These are phyloP conservation scores for Termitomyces sp. DNA, from an alignment of 768 basidiomycete genomes.

Conservation along the genomic window DNA sequence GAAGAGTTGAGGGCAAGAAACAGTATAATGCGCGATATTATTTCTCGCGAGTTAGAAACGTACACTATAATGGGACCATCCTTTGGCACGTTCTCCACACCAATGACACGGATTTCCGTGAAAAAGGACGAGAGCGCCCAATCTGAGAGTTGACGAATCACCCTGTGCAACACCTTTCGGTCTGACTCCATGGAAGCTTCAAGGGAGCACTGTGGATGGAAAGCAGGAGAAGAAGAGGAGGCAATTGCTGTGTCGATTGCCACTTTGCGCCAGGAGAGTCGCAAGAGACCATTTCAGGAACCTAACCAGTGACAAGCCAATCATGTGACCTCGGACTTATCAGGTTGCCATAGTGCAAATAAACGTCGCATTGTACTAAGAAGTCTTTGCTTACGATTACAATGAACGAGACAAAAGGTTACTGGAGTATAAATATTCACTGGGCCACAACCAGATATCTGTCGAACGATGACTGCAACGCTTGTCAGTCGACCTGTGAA, in stretches of 20 bases:
- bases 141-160: constrained; percentile 66
- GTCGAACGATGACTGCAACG: constrained; percentile 3
- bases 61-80: constrained; percentile 93
- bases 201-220: background rate
- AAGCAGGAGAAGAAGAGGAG: background rate
- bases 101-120: constrained; percentile 80
- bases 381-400: background rate
- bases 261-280: background rate
- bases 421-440: background rate
- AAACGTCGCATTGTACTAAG: background rate
- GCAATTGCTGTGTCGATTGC: background rate
- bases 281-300: background rate
- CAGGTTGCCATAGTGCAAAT: background rate
- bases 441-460: background rate
- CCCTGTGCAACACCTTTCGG: constrained; percentile 52
- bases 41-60: constrained; percentile 24
- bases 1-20: background rate
- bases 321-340: background rate
- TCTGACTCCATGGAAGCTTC: constrained; percentile 24
- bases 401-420: constrained; percentile 4
- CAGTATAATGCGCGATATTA: background rate
- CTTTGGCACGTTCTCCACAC: constrained; percentile 81
- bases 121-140: constrained; percentile 86
- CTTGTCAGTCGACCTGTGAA: background rate
- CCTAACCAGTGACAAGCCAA: background rate